Evolutionary conservation across 108 stramenopile species (phyloP), one percentile per base, ranked within the genome.

Genomic region (Halocafeteria seosinensis): DNA sequence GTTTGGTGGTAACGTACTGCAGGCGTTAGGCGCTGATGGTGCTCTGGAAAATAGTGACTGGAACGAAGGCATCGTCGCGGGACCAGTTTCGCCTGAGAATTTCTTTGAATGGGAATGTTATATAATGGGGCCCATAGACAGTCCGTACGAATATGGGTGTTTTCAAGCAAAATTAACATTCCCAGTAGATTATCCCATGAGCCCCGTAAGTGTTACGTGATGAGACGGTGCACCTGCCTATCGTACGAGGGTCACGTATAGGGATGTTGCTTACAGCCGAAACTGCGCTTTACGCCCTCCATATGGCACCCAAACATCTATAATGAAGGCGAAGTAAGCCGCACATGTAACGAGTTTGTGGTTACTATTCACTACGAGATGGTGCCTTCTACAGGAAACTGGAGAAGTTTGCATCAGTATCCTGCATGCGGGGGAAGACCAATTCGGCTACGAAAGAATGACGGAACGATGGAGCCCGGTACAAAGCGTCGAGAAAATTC

Each of bases 251-350:
- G n/a, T n/a, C n/a, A n/a, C n/a, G n/a, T n/a, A n/a, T n/a, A n/a
- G n/a, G n/a, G n/a, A 17, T 47, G 42, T n/a, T n/a, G 89, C 76
- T 85, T 78, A 80, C 94, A 91, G 27, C 95, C 90, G 8, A 81
- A 74, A 34, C 85, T 86, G 86, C 87, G 79, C 30, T 97, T 97
- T 73, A 73, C 64, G 12, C 85, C 89, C 6, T 86, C 92, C 68
- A 93, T 97, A 85, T 97, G 90, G 88, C 95, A 97, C 70, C 95
- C 95, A 12, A 97, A 97, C 55, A 50, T 66, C 27, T 90, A 92
- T 80, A 67, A 74, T 55, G 78, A 80, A 53, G 52, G 52, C 42
- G 17, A 17, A 21, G 42, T 47, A 47, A 17, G 42, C n/a, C 17
- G n/a, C 17, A 17, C 42, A 47, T 17, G 17, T 47, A n/a, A 47